A percentile compares a stretch with the other conserved stretches of the same genome.
These are phyloP conservation scores for Pseudogymnoascus sp. DNA, from an alignment of 2,329 filamentous ascomycete genomes.

Conservation along the genomic window DNA sequence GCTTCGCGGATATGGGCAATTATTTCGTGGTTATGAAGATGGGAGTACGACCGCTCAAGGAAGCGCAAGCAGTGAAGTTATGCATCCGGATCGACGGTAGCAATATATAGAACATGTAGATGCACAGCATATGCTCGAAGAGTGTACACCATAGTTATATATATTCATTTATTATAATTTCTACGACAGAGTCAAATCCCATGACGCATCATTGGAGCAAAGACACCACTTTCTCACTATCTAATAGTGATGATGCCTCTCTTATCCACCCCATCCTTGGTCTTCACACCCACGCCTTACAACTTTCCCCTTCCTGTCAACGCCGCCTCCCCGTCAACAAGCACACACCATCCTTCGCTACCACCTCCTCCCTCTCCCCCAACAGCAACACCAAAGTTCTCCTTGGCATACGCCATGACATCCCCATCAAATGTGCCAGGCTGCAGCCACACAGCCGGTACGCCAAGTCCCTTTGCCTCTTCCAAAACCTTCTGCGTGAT, in stretches of 20 bases:
- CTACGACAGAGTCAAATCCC: not conserved
- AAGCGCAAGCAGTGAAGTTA: not conserved
- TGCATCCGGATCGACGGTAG: not conserved
- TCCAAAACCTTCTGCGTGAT: constrained; percentile 66
- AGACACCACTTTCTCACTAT: not conserved
- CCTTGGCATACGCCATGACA: constrained; percentile 60
- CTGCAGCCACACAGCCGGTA: constrained; percentile 79
- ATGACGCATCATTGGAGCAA: not conserved
- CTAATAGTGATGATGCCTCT: not conserved
- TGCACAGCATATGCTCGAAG: not conserved
- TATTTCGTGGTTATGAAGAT: not conserved
- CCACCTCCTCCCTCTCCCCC: constrained; percentile 56
- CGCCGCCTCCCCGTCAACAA: constrained; percentile 70
- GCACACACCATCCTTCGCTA: constrained; percentile 74
- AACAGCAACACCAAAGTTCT: constrained; percentile 65
- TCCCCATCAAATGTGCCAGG: constrained; percentile 79
- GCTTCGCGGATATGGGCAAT: not conserved
- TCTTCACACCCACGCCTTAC: constrained; percentile 10
- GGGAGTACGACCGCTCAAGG: not conserved
- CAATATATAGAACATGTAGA: not conserved
- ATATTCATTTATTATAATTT: not conserved
- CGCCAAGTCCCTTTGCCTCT: constrained; percentile 66
- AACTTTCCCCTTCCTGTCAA: constrained; percentile 41
- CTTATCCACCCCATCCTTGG: not conserved
- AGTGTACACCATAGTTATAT: not conserved